Percentiles rank a stretch among this genome's conserved stretches.
Conservation (phyloP, 2,329 filamentous ascomycete genomes). For the Aspergillus tubingensis region DNA sequence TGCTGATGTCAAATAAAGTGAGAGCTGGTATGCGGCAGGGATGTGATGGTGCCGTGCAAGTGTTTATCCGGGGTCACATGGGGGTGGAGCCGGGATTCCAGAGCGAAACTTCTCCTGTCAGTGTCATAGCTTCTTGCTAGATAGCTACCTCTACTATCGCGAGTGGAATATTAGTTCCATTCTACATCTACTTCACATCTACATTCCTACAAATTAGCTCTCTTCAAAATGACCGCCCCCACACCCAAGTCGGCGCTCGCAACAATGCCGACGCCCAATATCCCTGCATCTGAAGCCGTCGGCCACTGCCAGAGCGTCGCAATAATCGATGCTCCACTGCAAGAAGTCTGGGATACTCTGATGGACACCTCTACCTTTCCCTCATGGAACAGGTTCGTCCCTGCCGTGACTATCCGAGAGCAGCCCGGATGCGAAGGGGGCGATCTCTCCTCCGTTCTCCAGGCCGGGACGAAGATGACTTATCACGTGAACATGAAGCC, state of each 20-base stretch:
- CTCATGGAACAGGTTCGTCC: constrained; percentile 52
- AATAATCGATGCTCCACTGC: constrained; percentile 44
- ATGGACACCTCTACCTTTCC: constrained; percentile 50
- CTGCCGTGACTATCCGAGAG: constrained; percentile 47
- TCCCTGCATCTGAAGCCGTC: constrained; percentile 31
- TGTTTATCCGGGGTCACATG: not conserved
- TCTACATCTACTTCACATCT: not conserved
- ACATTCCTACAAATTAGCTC: not conserved
- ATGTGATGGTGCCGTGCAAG: not conserved
- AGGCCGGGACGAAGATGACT: constrained; percentile 46
- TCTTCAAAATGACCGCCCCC: constrained; percentile 11
- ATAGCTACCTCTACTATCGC: not conserved
- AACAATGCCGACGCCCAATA: constrained; percentile 26
- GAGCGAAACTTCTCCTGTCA: not conserved
- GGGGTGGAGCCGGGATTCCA: not conserved
- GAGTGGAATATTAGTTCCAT: not conserved
- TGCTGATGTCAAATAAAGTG: too few relatives aligned
- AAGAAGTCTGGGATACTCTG: constrained; percentile 47
- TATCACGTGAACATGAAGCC: constrained; percentile 48
- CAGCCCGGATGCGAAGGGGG: constrained; percentile 33
- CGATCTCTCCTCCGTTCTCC: constrained; percentile 31
- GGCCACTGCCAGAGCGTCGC: constrained; percentile 38
- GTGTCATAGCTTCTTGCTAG: not conserved
- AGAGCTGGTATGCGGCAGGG: not conserved
- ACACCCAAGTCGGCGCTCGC: constrained; percentile 6